Evolutionary conservation across 306 rosid species (phyloP).

Genomic region (Vachellia collinsii): DNA sequence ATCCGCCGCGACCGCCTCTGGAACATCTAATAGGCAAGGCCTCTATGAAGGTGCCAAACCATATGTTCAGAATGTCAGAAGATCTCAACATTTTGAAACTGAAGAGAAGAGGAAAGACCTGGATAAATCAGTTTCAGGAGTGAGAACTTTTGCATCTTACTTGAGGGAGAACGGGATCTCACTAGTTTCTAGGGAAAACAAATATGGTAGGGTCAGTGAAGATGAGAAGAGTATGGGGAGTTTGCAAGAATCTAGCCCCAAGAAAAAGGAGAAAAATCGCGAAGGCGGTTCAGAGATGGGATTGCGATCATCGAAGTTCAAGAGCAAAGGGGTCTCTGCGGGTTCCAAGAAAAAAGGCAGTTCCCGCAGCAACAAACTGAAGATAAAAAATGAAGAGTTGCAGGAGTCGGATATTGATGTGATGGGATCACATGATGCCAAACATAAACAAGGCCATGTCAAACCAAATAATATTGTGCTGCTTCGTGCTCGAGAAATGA

Average conservation of each 20-base stretch:
- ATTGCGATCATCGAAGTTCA: slow-evolving; percentile 40
- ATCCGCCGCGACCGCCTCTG: slow-evolving; percentile 28
- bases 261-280: slow-evolving; percentile 51
- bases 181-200: slow-evolving; percentile 40
- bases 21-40: slow-evolving; percentile 46
- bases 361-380: slow-evolving; percentile 41
- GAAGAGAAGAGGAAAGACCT: slow-evolving; percentile 45
- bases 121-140: slow-evolving; percentile 41
- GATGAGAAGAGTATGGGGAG: slow-evolving; percentile 45
- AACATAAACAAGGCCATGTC: slow-evolving; percentile 32
- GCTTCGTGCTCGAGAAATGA: slow-evolving; percentile 49
- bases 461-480: slow-evolving; percentile 50
- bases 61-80: slow-evolving; percentile 41
- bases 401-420: slow-evolving; percentile 34
- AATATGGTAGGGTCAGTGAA: slow-evolving; percentile 34
- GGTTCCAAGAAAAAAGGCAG: slow-evolving; percentile 42
- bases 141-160: slow-evolving; percentile 41
- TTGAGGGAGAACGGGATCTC: slow-evolving; percentile 37
- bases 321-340: slow-evolving; percentile 38
- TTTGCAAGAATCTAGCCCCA: slow-evolving; percentile 43
- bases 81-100: slow-evolving; percentile 46
- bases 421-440: slow-evolving; percentile 25
- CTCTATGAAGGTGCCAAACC: slow-evolving; percentile 37
- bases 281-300: slow-evolving; percentile 38
- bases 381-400: slow-evolving; percentile 40